These are phyloP conservation scores for Chrysanthemum seticuspe DNA, from an alignment of 129 eudicot species.

Conservation along the genomic window DNA sequence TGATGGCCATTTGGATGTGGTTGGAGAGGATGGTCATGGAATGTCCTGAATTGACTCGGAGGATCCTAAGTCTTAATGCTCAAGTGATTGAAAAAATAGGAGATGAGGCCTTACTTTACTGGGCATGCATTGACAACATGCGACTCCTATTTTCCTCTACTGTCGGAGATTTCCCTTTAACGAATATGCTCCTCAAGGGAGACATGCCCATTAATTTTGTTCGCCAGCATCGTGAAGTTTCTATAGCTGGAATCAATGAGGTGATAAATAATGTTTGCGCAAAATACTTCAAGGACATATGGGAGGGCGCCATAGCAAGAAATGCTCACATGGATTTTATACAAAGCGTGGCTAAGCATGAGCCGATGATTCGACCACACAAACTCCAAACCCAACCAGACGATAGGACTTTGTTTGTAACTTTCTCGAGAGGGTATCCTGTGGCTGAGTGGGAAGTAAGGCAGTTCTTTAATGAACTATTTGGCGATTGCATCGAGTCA, in stretches of 20 bases:
- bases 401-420: constrained; percentile 59
- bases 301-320: constrained; percentile 37
- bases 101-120: constrained; percentile 51
- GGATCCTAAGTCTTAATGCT: constrained; percentile 31
- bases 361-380: not conserved
- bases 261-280: constrained; percentile 35
- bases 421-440: constrained; percentile 77
- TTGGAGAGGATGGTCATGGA: constrained; percentile 34
- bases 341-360: constrained; percentile 12
- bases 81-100: constrained; percentile 39
- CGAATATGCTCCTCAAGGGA: constrained; percentile 30
- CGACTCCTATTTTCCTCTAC: constrained; percentile 7
- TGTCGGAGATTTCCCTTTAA: constrained; percentile 37
- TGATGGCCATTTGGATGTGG: constrained; percentile 74
- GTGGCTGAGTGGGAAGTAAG: constrained; percentile 53
- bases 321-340: constrained; percentile 20
- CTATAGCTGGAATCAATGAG: constrained; percentile 26
- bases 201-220: constrained; percentile 44
- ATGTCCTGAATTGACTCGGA: constrained; percentile 26
- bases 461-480: constrained; percentile 34
- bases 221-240: not conserved
- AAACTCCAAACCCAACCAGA: constrained; percentile 22
- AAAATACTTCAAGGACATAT: constrained; percentile 44
- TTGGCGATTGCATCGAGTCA: constrained; percentile 59
- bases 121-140: constrained; percentile 31